Percentiles rank a stretch among this genome's conserved stretches.
Evolutionary conservation across 768 basidiomycete genomes (phyloP).

Genomic region (Nevesoporus exiguus): DNA sequence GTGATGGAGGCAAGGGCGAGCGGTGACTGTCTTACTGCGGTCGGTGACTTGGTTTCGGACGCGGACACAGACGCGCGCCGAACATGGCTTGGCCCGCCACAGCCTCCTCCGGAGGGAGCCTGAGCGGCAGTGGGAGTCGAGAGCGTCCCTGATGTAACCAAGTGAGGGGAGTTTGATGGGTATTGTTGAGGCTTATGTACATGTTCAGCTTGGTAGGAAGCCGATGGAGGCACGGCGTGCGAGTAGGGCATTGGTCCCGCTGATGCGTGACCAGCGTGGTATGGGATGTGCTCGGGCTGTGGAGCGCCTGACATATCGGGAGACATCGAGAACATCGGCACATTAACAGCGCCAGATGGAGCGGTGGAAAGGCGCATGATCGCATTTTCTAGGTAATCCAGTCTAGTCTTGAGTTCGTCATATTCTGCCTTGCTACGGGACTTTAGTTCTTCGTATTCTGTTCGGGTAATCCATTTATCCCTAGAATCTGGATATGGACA

Average conservation of each 20-base stretch:
- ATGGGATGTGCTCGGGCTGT: conserved; percentile 25
- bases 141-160: conserved; percentile 22
- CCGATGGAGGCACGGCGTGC: conserved; percentile 15
- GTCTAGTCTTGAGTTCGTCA: conserved; percentile 61
- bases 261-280: conserved; percentile 27
- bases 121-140: conserved; percentile 21
- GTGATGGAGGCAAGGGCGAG: conserved; percentile 42
- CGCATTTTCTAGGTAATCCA: conserved; percentile 57
- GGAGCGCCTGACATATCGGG: conserved; percentile 30
- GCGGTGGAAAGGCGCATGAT: conserved; percentile 41
- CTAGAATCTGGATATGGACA: conserved; percentile 34
- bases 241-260: conserved; percentile 27
- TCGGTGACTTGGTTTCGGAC: conserved; percentile 32
- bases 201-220: conserved; percentile 26
- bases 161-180: conserved; percentile 27
- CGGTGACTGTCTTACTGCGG: conserved; percentile 35
- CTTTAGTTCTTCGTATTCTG: conserved; percentile 76
- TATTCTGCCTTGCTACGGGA: conserved; percentile 37
- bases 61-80: conserved; percentile 31
- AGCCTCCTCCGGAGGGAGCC: conserved; percentile 10
- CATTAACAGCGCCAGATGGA: conserved; percentile 24
- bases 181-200: conserved; percentile 26
- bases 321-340: conserved; percentile 31
- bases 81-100: conserved; percentile 21
- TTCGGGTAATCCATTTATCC: conserved; percentile 77